These are phyloP conservation scores for Zygoascus hellenicus DNA, from an alignment of 1,139 yeast species.

Conservation along the genomic window DNA sequence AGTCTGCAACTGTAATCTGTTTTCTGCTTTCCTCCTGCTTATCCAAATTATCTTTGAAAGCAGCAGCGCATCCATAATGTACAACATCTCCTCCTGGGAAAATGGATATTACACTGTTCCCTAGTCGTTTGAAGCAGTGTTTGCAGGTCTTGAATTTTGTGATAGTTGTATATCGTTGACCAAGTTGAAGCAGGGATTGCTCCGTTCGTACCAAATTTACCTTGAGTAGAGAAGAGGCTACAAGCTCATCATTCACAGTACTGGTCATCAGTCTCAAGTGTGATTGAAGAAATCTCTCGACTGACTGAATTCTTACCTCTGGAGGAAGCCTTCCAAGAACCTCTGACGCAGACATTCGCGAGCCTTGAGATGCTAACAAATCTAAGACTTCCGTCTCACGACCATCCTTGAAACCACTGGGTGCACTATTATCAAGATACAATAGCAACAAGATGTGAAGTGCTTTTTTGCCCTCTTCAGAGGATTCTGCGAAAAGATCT, in stretches of 20 bases:
- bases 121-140: constrained; percentile 56
- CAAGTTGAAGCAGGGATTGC: constrained; percentile 35
- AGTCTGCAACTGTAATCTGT: constrained; percentile 9
- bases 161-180: constrained; percentile 36
- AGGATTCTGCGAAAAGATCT: constrained; percentile 42
- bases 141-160: constrained; percentile 46
- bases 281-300: constrained; percentile 44
- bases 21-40: constrained; percentile 10
- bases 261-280: constrained; percentile 41
- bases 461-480: constrained; percentile 36
- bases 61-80: constrained; percentile 61
- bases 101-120: constrained; percentile 55
- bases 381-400: constrained; percentile 35
- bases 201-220: constrained; percentile 37
- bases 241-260: constrained; percentile 18
- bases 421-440: constrained; percentile 33
- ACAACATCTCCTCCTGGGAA: constrained; percentile 49
- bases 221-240: constrained; percentile 35
- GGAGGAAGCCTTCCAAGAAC: constrained; percentile 51
- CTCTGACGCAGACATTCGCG: constrained; percentile 47
- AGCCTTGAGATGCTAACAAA: constrained; percentile 45
- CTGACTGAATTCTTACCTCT: constrained; percentile 41
- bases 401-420: constrained; percentile 17
- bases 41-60: constrained; percentile 21
- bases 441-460: constrained; percentile 33